Evolutionary conservation across 371 early-diverging fungal species (phyloP).

Genomic region (Rhizopus microsporus): DNA sequence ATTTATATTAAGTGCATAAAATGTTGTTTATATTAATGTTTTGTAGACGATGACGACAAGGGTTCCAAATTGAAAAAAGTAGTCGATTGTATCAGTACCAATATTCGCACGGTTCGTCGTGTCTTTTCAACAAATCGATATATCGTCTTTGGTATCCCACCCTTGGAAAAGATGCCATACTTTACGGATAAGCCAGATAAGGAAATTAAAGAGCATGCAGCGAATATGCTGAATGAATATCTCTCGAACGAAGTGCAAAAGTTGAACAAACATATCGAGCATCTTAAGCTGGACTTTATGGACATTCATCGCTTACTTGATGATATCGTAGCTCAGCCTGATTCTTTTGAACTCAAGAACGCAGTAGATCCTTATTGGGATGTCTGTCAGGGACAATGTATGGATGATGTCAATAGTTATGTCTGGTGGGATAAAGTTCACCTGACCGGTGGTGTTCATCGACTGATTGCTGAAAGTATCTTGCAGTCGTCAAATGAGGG

Average conservation of each 20-base stretch:
- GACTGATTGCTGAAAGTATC: slow-evolving; percentile 44
- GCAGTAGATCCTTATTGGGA: slow-evolving; percentile 44
- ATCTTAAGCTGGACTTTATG: slow-evolving; percentile 35
- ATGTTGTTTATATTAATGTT: background rate
- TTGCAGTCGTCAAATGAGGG: slow-evolving; percentile 15
- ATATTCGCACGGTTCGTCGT: slow-evolving; percentile 41
- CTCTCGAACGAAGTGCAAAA: slow-evolving; percentile 26
- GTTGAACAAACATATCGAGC: slow-evolving; percentile 31
- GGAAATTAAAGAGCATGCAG: slow-evolving; percentile 21
- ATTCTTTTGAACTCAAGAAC: slow-evolving; percentile 36
- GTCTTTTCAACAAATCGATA: slow-evolving; percentile 38
- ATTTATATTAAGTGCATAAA: background rate
- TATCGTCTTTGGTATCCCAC: slow-evolving; percentile 39
- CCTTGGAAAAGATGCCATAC: slow-evolving; percentile 42
- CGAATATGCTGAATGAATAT: slow-evolving; percentile 27
- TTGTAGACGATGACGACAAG: slow-evolving; percentile 1
- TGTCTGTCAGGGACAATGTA: slow-evolving; percentile 42
- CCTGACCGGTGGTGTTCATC: slow-evolving; percentile 49
- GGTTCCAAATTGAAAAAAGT: slow-evolving; percentile 11
- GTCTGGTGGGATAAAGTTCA: slow-evolving; percentile 54
- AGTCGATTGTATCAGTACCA: slow-evolving; percentile 36
- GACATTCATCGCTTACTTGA: slow-evolving; percentile 31
- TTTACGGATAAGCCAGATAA: slow-evolving; percentile 21
- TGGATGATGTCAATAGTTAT: slow-evolving; percentile 34
- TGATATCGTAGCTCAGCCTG: slow-evolving; percentile 34